Evolutionary conservation across 257 asterid species (phyloP).

Genomic region (Primulina huaijiensis): DNA sequence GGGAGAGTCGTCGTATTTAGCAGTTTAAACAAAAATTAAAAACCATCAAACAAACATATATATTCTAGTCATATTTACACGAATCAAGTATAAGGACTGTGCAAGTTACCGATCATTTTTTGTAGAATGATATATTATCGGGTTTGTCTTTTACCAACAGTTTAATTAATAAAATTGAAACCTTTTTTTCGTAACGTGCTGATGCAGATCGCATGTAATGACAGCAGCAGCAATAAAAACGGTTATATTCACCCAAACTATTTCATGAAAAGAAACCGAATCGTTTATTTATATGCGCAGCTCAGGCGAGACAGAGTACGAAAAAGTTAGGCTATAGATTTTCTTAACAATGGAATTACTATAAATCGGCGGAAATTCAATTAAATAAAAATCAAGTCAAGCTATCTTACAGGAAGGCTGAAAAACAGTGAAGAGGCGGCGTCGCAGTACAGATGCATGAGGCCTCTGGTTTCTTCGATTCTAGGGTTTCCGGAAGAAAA

Average conservation of each 20-base stretch:
- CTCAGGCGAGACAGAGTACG: slow-evolving; percentile 6
- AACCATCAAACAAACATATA: background rate
- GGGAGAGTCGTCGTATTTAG: background rate
- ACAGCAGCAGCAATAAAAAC: background rate
- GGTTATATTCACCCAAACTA: too few relatives aligned
- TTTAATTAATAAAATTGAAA: too few relatives aligned
- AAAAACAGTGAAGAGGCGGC: slow-evolving; percentile 42
- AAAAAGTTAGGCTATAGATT: background rate
- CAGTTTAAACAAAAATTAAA: background rate
- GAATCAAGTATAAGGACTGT: background rate
- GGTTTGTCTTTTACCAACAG: too few relatives aligned
- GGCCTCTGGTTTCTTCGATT: slow-evolving; percentile 86
- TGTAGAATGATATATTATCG: background rate
- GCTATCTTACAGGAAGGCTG: slow-evolving; percentile 53
- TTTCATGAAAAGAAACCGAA: background rate
- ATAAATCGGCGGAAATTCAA: background rate
- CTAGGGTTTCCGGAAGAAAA: slow-evolving; percentile 99
- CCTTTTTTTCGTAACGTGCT: too few relatives aligned
- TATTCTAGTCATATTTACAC: slow-evolving; percentile 3
- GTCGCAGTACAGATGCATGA: slow-evolving; percentile 69
- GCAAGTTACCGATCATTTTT: background rate
- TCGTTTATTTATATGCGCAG: background rate
- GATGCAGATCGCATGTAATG: background rate
- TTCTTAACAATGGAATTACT: background rate
- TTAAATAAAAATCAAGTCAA: background rate